Conservation (phyloP, 768 basidiomycete species). For the Tulasnella sp. region DNA sequence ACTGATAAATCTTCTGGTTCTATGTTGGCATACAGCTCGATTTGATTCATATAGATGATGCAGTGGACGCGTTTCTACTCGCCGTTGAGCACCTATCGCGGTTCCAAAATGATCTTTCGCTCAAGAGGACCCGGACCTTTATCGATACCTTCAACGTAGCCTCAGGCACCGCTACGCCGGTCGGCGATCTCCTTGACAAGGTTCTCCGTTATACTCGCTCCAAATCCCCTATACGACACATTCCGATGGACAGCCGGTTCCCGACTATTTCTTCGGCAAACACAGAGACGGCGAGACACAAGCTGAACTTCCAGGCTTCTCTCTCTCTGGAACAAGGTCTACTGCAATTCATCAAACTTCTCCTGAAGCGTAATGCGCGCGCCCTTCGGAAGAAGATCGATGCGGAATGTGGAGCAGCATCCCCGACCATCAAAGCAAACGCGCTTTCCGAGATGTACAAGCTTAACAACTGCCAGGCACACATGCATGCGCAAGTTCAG, state of each 20-base stretch:
- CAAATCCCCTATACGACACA: slow-evolving; percentile 35
- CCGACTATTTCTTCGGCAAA: neutral
- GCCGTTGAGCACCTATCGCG: slow-evolving; percentile 31
- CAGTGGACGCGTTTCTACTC: slow-evolving; percentile 35
- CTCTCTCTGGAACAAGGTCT: slow-evolving; percentile 35
- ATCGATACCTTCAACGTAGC: slow-evolving; percentile 35
- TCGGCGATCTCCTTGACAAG: slow-evolving; percentile 34
- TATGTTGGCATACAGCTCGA: slow-evolving; percentile 23
- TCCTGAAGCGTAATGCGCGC: neutral
- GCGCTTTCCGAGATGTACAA: slow-evolving; percentile 30
- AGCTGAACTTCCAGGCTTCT: slow-evolving; percentile 35
- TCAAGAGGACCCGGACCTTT: neutral
- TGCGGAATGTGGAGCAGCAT: neutral
- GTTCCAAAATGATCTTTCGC: neutral
- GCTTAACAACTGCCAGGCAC: slow-evolving; percentile 37
- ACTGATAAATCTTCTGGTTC: too few relatives aligned
- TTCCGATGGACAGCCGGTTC: slow-evolving; percentile 28
- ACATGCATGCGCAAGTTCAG: slow-evolving; percentile 36
- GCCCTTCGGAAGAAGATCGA: neutral
- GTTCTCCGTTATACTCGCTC: slow-evolving; percentile 35
- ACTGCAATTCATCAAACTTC: slow-evolving; percentile 29
- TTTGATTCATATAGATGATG: slow-evolving; percentile 37
- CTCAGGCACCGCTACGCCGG: slow-evolving; percentile 33
- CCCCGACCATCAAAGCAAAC: neutral
- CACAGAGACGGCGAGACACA: slow-evolving; percentile 16